phyloP scores from a whole-genome alignment of 2,329 filamentous ascomycete species.

The Fusarium siculi region DNA sequence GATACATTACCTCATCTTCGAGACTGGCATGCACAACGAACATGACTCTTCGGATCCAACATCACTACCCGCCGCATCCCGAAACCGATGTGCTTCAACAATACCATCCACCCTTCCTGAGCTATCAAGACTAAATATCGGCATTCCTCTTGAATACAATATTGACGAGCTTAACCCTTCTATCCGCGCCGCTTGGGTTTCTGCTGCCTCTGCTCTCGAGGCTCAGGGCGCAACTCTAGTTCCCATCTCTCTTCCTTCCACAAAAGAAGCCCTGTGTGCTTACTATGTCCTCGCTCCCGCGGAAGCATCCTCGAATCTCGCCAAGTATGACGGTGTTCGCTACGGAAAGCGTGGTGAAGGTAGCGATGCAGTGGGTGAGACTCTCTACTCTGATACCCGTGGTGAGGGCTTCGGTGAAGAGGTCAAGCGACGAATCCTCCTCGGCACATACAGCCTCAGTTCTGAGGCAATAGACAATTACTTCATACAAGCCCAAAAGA shows the following conservation, averaged over 20 bases:
- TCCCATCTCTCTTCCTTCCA: constrained; percentile 83
- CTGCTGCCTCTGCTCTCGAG: constrained; percentile 68
- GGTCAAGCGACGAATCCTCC: constrained; percentile 85
- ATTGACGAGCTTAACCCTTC: constrained; percentile 78
- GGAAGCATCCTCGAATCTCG: constrained; percentile 94
- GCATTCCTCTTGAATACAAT: constrained; percentile 83
- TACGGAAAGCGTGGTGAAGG: constrained; percentile 73
- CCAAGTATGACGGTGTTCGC: constrained; percentile 96
- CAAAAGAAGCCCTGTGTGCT: constrained; percentile 84
- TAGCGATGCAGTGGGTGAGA: constrained; percentile 66
- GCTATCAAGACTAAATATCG: constrained; percentile 57
- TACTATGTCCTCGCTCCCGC: constrained; percentile 97
- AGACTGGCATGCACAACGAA: constrained; percentile 57
- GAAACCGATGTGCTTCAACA: constrained; percentile 58
- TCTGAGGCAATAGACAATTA: constrained; percentile 95
- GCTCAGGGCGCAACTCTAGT: constrained; percentile 76
- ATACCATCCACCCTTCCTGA: constrained; percentile 38
- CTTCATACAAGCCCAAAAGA: constrained; percentile 91
- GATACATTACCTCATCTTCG: constrained; percentile 64
- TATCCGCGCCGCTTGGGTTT: constrained; percentile 77
- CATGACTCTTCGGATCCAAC: constrained; percentile 81
- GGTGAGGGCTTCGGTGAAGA: constrained; percentile 82
- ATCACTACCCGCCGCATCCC: constrained; percentile 67
- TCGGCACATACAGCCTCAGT: constrained; percentile 90
- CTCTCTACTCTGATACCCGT: constrained; percentile 80